Evolutionary conservation across 257 asterid genomes (phyloP).

Genomic region (Przewalskia tangutica): DNA sequence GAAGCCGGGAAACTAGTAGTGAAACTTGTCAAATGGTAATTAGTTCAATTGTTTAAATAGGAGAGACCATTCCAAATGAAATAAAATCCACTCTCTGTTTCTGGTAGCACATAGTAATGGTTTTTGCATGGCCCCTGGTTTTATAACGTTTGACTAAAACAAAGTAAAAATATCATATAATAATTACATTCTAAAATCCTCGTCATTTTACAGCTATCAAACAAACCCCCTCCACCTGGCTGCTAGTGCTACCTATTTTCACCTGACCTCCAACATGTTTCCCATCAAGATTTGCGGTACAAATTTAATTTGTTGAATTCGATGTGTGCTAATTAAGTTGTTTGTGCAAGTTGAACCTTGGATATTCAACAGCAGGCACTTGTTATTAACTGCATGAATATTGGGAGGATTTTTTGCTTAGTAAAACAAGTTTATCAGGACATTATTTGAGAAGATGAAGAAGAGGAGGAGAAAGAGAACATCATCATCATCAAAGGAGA

Average conservation of each 20-base stretch:
- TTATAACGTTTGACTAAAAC: constrained; percentile 7
- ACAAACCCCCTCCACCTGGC: neutral
- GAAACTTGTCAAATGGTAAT: neutral
- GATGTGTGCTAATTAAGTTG: too few relatives aligned
- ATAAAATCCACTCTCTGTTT: neutral
- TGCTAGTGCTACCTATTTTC: neutral
- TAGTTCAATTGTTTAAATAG: neutral
- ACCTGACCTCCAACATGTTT: neutral
- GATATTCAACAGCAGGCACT: neutral
- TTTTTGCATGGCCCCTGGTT: constrained; percentile 19
- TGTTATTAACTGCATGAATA: neutral
- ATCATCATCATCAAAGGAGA: neutral
- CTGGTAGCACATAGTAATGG: constrained; percentile 13
- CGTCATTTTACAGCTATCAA: neutral
- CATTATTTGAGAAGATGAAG: neutral
- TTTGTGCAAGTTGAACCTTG: neutral
- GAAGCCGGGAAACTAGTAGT: neutral
- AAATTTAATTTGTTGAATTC: neutral
- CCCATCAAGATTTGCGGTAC: neutral
- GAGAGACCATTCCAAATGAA: neutral
- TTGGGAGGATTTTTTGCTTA: neutral
- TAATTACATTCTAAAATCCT: neutral
- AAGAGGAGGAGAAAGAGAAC: neutral
- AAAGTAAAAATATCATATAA: too few relatives aligned
- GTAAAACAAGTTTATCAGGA: neutral